These are phyloP conservation scores for Nosema muscidifuracis DNA, from an alignment of 371 early-diverging fungal genomes.

Conservation along the genomic window DNA sequence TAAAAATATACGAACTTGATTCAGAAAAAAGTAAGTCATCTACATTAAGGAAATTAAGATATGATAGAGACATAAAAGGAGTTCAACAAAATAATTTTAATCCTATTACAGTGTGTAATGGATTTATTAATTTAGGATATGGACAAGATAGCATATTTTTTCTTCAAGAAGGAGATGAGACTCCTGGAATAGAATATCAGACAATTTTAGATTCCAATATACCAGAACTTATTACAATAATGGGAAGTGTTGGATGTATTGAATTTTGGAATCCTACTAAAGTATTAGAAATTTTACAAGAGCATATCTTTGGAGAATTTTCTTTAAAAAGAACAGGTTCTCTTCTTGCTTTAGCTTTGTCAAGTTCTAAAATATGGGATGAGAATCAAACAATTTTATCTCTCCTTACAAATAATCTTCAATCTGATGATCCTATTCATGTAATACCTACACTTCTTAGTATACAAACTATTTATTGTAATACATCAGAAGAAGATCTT, in stretches of 20 bases:
- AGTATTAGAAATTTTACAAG: slow-evolving; percentile 48
- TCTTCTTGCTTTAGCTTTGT: slow-evolving; percentile 51
- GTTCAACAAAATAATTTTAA: slow-evolving; percentile 13
- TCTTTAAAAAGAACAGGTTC: slow-evolving; percentile 35
- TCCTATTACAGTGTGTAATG: slow-evolving; percentile 41
- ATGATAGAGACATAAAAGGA: slow-evolving; percentile 40
- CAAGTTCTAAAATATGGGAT: slow-evolving; percentile 40
- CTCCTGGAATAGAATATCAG: slow-evolving; percentile 25
- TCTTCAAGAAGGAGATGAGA: not conserved
- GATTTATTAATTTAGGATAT: slow-evolving; percentile 50
- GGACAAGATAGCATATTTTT: slow-evolving; percentile 43
- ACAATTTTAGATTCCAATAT: slow-evolving; percentile 10
- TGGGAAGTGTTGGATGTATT: slow-evolving; percentile 53
- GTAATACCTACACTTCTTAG: slow-evolving; percentile 41
- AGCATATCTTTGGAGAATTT: slow-evolving; percentile 51
- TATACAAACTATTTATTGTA: slow-evolving; percentile 43
- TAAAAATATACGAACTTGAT: slow-evolving; percentile 32
- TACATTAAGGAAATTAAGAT: slow-evolving; percentile 33
- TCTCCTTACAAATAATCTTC: slow-evolving; percentile 29
- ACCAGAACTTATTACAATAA: slow-evolving; percentile 16
- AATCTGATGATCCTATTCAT: slow-evolving; percentile 33
- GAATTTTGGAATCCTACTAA: slow-evolving; percentile 49
- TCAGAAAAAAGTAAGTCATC: slow-evolving; percentile 16
- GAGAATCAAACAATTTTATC: slow-evolving; percentile 52
- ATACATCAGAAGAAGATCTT: slow-evolving; percentile 14